A percentile compares a stretch with the other conserved stretches of the same genome.
These are phyloP conservation scores for Potentilla sterilis DNA, from an alignment of 306 rosid genomes.

Conservation along the genomic window DNA sequence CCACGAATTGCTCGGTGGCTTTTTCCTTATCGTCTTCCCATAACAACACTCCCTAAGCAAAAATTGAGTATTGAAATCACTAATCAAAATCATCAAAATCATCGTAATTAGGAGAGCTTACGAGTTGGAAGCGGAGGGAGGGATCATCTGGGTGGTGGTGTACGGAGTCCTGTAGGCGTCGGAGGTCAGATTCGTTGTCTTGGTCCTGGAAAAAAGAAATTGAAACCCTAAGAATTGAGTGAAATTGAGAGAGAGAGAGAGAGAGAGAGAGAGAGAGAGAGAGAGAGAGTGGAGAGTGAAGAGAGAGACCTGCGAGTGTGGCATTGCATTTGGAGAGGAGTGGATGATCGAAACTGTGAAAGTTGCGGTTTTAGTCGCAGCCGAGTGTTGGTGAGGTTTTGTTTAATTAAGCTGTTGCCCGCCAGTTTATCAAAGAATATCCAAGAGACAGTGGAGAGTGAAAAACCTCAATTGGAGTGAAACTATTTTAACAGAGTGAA, in stretches of 20 bases:
- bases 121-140: constrained; percentile 50
- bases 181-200: constrained; percentile 23
- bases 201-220: constrained; percentile 18
- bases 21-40: constrained; percentile 63
- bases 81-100: not conserved
- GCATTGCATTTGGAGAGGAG: not conserved
- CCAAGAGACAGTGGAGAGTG: not conserved
- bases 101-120: not conserved
- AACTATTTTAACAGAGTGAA: no score
- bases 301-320: not conserved
- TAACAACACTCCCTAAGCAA: constrained; percentile 51
- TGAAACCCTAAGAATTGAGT: not conserved
- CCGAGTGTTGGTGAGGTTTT: not conserved
- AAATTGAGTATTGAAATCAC: not conserved
- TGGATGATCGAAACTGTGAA: not conserved
- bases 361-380: not conserved
- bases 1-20: constrained; percentile 65
- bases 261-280: not conserved
- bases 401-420: not conserved
- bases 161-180: constrained; percentile 36
- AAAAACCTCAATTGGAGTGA: no score
- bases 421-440: constrained; percentile 3
- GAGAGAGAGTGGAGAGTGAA: not conserved
- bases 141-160: constrained; percentile 47
- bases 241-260: not conserved